phyloP scores from a whole-genome alignment of 805 yeast genomes.

The Saturnispora ahearnii region DNA sequence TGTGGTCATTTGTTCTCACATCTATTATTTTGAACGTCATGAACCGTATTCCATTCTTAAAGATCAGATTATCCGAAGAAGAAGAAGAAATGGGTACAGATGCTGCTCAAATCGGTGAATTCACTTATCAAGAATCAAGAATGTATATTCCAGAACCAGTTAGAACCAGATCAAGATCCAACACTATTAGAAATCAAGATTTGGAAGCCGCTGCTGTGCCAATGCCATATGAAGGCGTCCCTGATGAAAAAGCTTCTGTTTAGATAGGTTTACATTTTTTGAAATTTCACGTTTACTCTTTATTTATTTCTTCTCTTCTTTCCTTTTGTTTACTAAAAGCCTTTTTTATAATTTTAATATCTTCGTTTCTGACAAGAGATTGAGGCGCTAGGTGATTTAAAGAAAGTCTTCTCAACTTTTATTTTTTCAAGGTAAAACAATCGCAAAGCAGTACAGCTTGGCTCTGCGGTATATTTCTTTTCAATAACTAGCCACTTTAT shows the following conservation, averaged over 20 bases:
- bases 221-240: conserved; percentile 13
- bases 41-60: conserved; percentile 73
- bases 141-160: conserved; percentile 71
- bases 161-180: conserved; percentile 31
- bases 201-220: conserved; percentile 25
- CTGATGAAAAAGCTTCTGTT: conserved; percentile 18
- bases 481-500: too few relatives aligned
- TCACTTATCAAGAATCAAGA: conserved; percentile 59
- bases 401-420: too few relatives aligned
- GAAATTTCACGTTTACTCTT: neutral
- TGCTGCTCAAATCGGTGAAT: conserved; percentile 84
- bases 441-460: too few relatives aligned
- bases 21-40: conserved; percentile 53
- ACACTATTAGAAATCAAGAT: conserved; percentile 13
- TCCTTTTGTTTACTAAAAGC: neutral
- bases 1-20: conserved; percentile 71
- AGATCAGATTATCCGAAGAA: conserved; percentile 74
- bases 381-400: too few relatives aligned
- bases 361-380: neutral
- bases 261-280: neutral
- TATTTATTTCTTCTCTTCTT: neutral
- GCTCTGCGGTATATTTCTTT: too few relatives aligned
- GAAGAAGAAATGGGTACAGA: conserved; percentile 88
- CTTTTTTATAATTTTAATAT: neutral
- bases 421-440: too few relatives aligned